Percentiles rank a stretch among this genome's conserved stretches.
These are phyloP conservation scores for Cinnamomum chago DNA, from an alignment of 164 flowering plant genomes.

Conservation along the genomic window DNA sequence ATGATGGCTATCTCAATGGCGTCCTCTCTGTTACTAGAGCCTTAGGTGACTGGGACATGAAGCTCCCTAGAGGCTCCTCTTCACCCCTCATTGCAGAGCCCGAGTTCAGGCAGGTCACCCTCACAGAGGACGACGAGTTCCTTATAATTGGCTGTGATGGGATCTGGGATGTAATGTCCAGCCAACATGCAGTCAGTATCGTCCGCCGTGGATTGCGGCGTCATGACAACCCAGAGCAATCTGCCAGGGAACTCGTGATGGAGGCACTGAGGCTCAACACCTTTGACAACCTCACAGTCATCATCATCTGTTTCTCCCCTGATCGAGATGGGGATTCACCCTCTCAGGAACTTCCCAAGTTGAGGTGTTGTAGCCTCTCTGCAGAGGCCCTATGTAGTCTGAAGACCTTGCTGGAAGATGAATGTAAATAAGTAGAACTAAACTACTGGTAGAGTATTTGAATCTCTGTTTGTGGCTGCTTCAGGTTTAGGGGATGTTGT, in stretches of 20 bases:
- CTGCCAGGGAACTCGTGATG: conserved; percentile 69
- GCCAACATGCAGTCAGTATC: conserved; percentile 72
- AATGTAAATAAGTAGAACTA: conserved; percentile 12
- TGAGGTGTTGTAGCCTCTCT: conserved; percentile 57
- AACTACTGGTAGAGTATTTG: background rate
- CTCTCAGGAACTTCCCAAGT: conserved; percentile 17
- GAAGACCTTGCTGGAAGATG: conserved; percentile 40
- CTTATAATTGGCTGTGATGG: conserved; percentile 86
- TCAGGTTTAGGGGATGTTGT: background rate
- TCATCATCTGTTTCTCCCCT: conserved; percentile 63
- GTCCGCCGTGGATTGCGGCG: conserved; percentile 64
- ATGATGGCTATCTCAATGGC: conserved; percentile 81
- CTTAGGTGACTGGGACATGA: conserved; percentile 92
- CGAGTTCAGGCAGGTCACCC: conserved; percentile 44
- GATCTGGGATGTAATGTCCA: conserved; percentile 89
- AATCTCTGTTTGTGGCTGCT: conserved; percentile 6
- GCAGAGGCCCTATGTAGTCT: conserved; percentile 57
- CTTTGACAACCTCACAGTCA: conserved; percentile 73
- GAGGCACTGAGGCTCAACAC: conserved; percentile 58
- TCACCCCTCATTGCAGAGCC: conserved; percentile 84
- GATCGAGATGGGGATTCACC: conserved; percentile 22
- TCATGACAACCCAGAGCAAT: conserved; percentile 70
- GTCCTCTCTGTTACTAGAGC: conserved; percentile 76
- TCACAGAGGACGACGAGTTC: conserved; percentile 86
- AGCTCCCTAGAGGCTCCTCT: conserved; percentile 51